Evolutionary conservation across 1,284 basidiomycete genomes (phyloP), one percentile per base, ranked within the genome.

Genomic region (Farysia itapuensis): DNA sequence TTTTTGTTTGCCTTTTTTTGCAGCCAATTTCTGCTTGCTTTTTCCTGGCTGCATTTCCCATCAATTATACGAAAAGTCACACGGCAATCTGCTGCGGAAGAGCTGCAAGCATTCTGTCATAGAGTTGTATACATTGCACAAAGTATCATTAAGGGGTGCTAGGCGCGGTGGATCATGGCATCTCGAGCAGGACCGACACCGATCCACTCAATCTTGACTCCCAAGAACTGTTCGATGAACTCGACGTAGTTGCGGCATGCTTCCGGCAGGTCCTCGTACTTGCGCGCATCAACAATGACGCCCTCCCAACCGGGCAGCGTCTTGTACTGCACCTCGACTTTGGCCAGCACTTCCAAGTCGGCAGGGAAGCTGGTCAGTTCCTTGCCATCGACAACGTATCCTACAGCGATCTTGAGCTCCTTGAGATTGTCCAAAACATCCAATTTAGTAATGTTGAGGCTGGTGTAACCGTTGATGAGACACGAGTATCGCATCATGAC

Each of bases 391-490:
- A 89, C 78, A 43, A 82, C 79, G 79, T 98, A 98, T 71, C 83
- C 85, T 35, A 88, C 83, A 8, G 83, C 92, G 23, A 98, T 82
- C 80, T 94, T 90, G 81, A 98, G 88, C 80, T 94, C 89, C 1
- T 84, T 78, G 32, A 98, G 82, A 39, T 82, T 80, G 71, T 97
- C 93, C 31, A 98, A 82, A 13, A 98, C 82, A 71, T 98, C 94
- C 47, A 98, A 84, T 78, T 98, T 98, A 57, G 94, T 98, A 66
- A 98, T 81, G 80, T 98, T 98, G 65, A 97, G 81, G 45, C 81
- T 78, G 70, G 94, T 91, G 79, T 97, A 98, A 32, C 94, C 94
- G 79, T 98, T 98, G 82, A 98, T 90, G 60, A 90, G 80, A 74
- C 83, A 86, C 21, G 94, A 97, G 79, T 97, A 88, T 75, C 85